Evolutionary conservation across 805 yeast genomes (phyloP).

Genomic region (Yamadazyma philogaea): DNA sequence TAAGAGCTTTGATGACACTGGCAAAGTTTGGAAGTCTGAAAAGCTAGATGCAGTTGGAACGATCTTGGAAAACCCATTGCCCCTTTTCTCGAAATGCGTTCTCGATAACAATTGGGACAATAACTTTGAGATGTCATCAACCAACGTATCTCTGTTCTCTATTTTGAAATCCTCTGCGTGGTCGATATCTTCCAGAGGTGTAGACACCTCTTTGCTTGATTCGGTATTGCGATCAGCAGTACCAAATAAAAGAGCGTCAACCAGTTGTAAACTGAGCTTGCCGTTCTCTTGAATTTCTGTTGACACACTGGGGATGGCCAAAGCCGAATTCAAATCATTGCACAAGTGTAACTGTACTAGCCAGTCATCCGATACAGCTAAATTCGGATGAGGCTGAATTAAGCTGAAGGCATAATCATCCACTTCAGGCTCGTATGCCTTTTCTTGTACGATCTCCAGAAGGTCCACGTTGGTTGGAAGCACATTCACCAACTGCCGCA

Average conservation of each 20-base stretch:
- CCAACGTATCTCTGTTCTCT: constrained; percentile 2
- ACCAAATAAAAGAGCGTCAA: constrained; percentile 49
- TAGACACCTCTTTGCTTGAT: constrained; percentile 20
- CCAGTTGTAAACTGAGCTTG: constrained; percentile 20
- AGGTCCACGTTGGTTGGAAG: constrained; percentile 29
- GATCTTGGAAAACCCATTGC: constrained; percentile 28
- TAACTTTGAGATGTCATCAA: background rate
- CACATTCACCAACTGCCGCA: constrained; percentile 31
- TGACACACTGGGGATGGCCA: constrained; percentile 19
- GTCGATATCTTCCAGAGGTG: constrained; percentile 17
- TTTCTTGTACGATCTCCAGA: constrained; percentile 51
- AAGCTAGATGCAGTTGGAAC: constrained; percentile 16
- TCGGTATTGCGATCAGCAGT: constrained; percentile 32
- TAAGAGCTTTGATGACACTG: constrained; percentile 18
- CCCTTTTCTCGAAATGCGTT: constrained; percentile 20
- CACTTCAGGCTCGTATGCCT: constrained; percentile 69
- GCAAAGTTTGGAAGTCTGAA: constrained; percentile 16
- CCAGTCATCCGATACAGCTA: constrained; percentile 61
- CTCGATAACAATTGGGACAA: constrained; percentile 18
- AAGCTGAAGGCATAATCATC: constrained; percentile 24
- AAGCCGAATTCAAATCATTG: constrained; percentile 41
- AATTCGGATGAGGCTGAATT: constrained; percentile 41
- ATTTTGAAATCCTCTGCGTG: constrained; percentile 8
- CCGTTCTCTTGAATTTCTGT: constrained; percentile 7
- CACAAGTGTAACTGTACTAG: constrained; percentile 57